These are phyloP conservation scores for Lentinula novae-zelandiae DNA, from an alignment of 1,284 basidiomycete genomes.

Conservation along the genomic window DNA sequence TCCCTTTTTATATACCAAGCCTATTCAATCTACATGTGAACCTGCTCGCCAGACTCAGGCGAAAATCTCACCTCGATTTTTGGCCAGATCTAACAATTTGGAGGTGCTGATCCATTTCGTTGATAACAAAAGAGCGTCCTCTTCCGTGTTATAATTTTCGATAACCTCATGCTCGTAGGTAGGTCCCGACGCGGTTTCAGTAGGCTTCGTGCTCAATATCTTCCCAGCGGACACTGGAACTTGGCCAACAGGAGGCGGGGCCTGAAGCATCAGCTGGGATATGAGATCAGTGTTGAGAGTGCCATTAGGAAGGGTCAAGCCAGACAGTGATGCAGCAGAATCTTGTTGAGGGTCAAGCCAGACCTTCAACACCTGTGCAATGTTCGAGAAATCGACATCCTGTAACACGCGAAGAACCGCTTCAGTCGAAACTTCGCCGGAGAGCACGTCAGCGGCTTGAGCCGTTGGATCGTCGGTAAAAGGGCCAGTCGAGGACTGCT, in stretches of 20 bases:
- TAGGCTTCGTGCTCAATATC: conserved; percentile 8
- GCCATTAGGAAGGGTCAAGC: neutral
- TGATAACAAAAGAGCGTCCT: conserved; percentile 51
- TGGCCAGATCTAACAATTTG: conserved; percentile 64
- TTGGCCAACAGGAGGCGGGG: conserved; percentile 24
- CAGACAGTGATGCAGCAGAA: neutral
- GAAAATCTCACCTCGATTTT: conserved; percentile 50
- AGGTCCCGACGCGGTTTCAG: conserved; percentile 3
- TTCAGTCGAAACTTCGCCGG: conserved; percentile 62
- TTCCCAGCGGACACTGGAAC: conserved; percentile 17
- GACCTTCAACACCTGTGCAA: conserved; percentile 60
- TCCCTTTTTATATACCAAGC: conserved; percentile 79
- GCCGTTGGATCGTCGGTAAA: neutral
- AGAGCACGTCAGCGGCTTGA: conserved; percentile 26
- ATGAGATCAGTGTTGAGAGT: conserved; percentile 4
- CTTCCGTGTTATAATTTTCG: conserved; percentile 18
- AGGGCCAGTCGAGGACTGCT: conserved; percentile 5
- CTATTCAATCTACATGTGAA: conserved; percentile 30
- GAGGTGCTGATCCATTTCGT: conserved; percentile 72
- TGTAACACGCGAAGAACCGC: conserved; percentile 69
- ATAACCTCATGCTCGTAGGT: conserved; percentile 5
- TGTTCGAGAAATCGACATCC: conserved; percentile 65
- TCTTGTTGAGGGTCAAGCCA: conserved; percentile 44
- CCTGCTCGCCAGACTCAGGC: neutral
- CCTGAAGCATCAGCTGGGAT: conserved; percentile 25